These are phyloP conservation scores for Tetrahymena borealis DNA, from an alignment of 73 alveolate species.

Conservation along the genomic window DNA sequence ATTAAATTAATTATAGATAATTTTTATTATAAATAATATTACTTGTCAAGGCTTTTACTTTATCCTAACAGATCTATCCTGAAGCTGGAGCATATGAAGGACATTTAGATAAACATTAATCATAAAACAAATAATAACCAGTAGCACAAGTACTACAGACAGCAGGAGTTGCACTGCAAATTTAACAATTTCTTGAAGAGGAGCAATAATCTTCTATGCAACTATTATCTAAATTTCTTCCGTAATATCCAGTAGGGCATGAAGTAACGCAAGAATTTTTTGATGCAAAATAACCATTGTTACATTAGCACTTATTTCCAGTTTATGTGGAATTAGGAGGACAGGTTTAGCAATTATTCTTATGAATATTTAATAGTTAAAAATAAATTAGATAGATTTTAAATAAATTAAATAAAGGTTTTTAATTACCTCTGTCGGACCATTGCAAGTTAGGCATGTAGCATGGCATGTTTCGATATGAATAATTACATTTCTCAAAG, in stretches of 20 bases:
- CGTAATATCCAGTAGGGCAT: neutral
- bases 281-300: neutral
- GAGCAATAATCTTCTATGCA: neutral
- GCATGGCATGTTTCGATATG: neutral
- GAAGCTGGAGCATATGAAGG: neutral
- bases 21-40: no score
- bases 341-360: neutral
- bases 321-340: neutral
- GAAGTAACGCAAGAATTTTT: neutral
- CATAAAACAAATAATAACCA: neutral
- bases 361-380: neutral
- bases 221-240: no score
- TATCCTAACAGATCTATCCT: neutral
- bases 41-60: neutral
- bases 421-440: neutral
- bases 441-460: neutral
- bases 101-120: neutral
- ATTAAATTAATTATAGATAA: no score
- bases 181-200: neutral
- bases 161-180: neutral
- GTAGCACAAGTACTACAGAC: neutral
- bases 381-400: no score
- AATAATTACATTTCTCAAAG: neutral
- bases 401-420: no score
- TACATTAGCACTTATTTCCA: neutral